Evolutionary conservation across 1,284 basidiomycete species (phyloP).

Genomic region (Boletus holoroseus): DNA sequence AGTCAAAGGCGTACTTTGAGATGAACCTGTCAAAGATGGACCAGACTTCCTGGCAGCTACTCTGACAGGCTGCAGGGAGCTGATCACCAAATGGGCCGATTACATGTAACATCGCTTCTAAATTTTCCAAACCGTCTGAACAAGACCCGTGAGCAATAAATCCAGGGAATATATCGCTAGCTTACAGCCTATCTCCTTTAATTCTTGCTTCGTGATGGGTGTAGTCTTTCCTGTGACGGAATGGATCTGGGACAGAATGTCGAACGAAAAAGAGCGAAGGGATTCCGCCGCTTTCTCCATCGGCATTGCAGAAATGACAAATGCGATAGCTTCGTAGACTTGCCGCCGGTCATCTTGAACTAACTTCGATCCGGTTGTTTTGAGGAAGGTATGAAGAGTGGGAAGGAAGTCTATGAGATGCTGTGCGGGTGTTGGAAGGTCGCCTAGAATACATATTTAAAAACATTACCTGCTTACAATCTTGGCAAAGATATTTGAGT

Average conservation of each 20-base stretch:
- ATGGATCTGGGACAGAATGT: conserved; percentile 69
- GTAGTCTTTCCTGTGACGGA: conserved; percentile 47
- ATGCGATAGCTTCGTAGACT: conserved; percentile 92
- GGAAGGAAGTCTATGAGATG: conserved; percentile 91
- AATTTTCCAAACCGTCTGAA: conserved; percentile 78
- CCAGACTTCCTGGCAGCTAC: conserved; percentile 81
- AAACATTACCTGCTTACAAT: conserved; percentile 73
- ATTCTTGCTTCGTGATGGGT: conserved; percentile 55
- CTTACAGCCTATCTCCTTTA: conserved; percentile 61
- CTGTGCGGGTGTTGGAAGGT: conserved; percentile 34
- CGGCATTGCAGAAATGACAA: conserved; percentile 91
- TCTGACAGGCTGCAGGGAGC: conserved; percentile 74
- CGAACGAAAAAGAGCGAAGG: conserved; percentile 77
- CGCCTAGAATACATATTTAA: neutral
- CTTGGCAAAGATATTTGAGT: conserved; percentile 94
- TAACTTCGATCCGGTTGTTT: conserved; percentile 71
- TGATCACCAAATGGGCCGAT: conserved; percentile 77
- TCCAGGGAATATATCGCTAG: conserved; percentile 1
- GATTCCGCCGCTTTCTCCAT: conserved; percentile 80
- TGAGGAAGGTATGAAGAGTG: conserved; percentile 86
- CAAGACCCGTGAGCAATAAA: conserved; percentile 1
- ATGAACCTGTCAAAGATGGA: conserved; percentile 78
- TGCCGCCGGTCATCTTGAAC: conserved; percentile 84
- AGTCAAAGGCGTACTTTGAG: conserved; percentile 72
- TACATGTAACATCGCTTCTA: conserved; percentile 82